Conservation (phyloP, 139 green algal genomes). For the Eudorina sp. region DNA sequence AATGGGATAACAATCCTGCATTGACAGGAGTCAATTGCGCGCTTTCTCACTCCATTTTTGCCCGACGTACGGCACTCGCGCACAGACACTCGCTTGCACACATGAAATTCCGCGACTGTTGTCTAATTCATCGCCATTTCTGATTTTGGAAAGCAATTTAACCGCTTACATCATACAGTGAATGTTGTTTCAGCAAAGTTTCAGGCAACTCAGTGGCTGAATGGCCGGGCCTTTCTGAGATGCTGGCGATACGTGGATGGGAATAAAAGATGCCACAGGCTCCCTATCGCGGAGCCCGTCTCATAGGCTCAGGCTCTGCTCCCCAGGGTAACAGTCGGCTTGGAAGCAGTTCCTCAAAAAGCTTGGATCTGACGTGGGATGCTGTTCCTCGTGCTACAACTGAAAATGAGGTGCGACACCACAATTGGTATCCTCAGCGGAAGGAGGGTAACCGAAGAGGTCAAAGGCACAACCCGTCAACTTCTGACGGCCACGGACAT, state of each 20-base stretch:
- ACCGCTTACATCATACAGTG: too few relatives aligned
- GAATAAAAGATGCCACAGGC: background rate
- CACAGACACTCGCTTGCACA: too few relatives aligned
- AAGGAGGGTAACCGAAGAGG: background rate
- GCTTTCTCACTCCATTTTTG: too few relatives aligned
- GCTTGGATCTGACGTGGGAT: conserved; percentile 12
- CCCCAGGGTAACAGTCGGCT: background rate
- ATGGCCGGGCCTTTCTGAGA: too few relatives aligned
- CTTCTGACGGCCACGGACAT: background rate
- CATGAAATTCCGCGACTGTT: too few relatives aligned
- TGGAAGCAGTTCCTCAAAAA: conserved; percentile 5
- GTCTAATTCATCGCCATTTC: too few relatives aligned
- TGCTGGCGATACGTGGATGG: background rate
- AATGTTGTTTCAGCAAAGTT: too few relatives aligned
- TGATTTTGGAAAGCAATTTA: too few relatives aligned
- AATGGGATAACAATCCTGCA: too few relatives aligned
- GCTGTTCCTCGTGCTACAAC: background rate
- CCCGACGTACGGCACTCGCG: too few relatives aligned
- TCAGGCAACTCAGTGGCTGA: too few relatives aligned
- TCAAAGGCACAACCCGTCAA: background rate
- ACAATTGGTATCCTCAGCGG: background rate
- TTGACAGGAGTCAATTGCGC: too few relatives aligned
- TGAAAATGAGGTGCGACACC: conserved; percentile 28
- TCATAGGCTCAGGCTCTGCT: background rate
- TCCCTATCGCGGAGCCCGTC: background rate